These are phyloP conservation scores for Aspergillus kassunensis DNA, from an alignment of 495 filamentous ascomycete genomes.

Conservation along the genomic window DNA sequence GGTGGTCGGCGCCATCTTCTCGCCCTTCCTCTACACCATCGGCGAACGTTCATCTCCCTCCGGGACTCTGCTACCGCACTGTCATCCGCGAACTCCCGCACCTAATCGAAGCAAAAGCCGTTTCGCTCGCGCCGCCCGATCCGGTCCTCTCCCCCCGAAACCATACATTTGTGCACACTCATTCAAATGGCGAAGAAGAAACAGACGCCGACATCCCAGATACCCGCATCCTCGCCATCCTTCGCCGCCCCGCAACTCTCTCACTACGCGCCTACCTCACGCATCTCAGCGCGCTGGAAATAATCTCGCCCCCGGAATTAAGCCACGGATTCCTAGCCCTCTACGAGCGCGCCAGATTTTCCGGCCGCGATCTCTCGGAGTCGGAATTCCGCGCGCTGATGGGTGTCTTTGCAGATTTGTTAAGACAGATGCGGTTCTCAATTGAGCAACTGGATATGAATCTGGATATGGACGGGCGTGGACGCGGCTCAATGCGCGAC, in stretches of 20 bases:
- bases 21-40: too few species aligned
- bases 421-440: slow-evolving; percentile 65
- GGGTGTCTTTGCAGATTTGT: slow-evolving; percentile 78
- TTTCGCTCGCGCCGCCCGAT: slow-evolving; percentile 72
- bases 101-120: slow-evolving; percentile 88
- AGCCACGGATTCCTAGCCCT: slow-evolving; percentile 61
- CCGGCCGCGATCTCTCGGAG: slow-evolving; percentile 55
- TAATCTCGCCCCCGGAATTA: slow-evolving; percentile 55
- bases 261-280: slow-evolving; percentile 76
- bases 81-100: slow-evolving; percentile 88
- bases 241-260: slow-evolving; percentile 69
- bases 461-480: slow-evolving; percentile 14
- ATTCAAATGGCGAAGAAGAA: not conserved
- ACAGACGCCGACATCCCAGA: slow-evolving; percentile 41
- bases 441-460: slow-evolving; percentile 41
- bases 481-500: slow-evolving; percentile 16
- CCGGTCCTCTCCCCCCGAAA: slow-evolving; percentile 22
- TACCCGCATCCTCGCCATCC: slow-evolving; percentile 60
- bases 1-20: slow-evolving; percentile 75
- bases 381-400: slow-evolving; percentile 75
- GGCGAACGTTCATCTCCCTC: slow-evolving; percentile 47
- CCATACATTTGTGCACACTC: not conserved
- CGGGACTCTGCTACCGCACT: slow-evolving; percentile 71
- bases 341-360: slow-evolving; percentile 87
- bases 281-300: slow-evolving; percentile 61